These are phyloP conservation scores for Mentha longifolia DNA, from an alignment of 257 asterid genomes.

Conservation along the genomic window DNA sequence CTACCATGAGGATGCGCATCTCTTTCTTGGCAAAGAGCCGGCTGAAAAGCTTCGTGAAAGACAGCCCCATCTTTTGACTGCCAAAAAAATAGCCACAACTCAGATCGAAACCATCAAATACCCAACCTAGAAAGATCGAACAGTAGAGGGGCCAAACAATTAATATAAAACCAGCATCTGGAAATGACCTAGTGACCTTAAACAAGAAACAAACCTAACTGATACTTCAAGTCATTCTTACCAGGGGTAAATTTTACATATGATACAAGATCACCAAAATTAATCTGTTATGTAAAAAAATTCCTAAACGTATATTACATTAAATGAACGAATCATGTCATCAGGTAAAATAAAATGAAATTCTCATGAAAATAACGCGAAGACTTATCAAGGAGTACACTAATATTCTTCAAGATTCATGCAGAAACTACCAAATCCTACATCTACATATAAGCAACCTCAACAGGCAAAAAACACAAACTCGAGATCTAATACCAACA, in stretches of 20 bases:
- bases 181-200: neutral
- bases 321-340: constrained; percentile 1
- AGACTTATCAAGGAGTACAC: neutral
- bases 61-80: constrained; percentile 51
- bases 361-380: neutral
- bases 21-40: constrained; percentile 57
- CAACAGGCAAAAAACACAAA: neutral
- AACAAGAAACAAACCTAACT: too few relatives aligned
- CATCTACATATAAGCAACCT: neutral
- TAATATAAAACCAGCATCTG: neutral
- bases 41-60: constrained; percentile 53
- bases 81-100: constrained; percentile 8
- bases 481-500: constrained; percentile 33
- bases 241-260: neutral
- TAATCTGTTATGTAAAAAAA: neutral
- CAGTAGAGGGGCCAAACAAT: neutral
- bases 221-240: neutral
- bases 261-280: neutral
- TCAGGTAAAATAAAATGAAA: neutral
- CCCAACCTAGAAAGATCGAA: neutral
- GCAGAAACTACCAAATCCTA: neutral
- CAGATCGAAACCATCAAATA: constrained; percentile 2
- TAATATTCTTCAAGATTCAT: neutral
- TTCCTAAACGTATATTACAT: neutral
- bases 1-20: constrained; percentile 59